phyloP scores from a whole-genome alignment of 805 yeast species.

The Yarrowia sp. region DNA sequence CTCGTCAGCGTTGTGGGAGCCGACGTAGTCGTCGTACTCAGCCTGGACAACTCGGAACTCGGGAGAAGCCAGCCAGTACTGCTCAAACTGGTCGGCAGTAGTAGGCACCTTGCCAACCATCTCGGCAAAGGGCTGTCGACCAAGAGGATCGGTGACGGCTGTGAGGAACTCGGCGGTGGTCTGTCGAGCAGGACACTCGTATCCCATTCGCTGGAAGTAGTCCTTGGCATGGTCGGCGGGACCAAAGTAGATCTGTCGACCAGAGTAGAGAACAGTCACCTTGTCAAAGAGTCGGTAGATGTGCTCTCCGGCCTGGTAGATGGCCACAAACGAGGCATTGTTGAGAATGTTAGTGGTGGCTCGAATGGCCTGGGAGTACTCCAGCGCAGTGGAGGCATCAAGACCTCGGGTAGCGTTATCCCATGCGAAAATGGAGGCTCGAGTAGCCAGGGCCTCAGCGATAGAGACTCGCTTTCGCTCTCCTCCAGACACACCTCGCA shows the following conservation, averaged over 20 bases:
- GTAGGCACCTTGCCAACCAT: constrained; percentile 54
- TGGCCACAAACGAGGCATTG: constrained; percentile 62
- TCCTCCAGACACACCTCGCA: constrained; percentile 81
- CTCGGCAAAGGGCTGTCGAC: constrained; percentile 52
- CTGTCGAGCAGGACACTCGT: constrained; percentile 59
- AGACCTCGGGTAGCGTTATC: constrained; percentile 86
- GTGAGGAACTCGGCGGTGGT: constrained; percentile 71
- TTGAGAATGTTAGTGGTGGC: constrained; percentile 55
- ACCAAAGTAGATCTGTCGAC: constrained; percentile 67
- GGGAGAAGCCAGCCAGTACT: constrained; percentile 54
- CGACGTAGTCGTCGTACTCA: constrained; percentile 49
- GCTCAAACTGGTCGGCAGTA: constrained; percentile 61
- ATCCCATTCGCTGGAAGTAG: constrained; percentile 66
- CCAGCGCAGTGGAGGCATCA: constrained; percentile 80
- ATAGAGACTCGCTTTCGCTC: constrained; percentile 82
- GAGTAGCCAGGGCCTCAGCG: constrained; percentile 69
- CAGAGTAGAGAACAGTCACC: constrained; percentile 58
- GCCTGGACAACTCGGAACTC: constrained; percentile 44
- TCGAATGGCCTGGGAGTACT: constrained; percentile 65
- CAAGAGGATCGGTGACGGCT: constrained; percentile 65
- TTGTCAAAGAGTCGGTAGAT: constrained; percentile 64
- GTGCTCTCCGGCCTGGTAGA: constrained; percentile 67
- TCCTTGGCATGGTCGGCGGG: constrained; percentile 51
- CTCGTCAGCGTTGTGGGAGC: constrained; percentile 36
- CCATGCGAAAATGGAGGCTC: constrained; percentile 66